Percentiles rank a stretch among this genome's conserved stretches.
These are phyloP conservation scores for Claviceps purpurea DNA, from an alignment of 2,329 filamentous ascomycete genomes.

Conservation along the genomic window DNA sequence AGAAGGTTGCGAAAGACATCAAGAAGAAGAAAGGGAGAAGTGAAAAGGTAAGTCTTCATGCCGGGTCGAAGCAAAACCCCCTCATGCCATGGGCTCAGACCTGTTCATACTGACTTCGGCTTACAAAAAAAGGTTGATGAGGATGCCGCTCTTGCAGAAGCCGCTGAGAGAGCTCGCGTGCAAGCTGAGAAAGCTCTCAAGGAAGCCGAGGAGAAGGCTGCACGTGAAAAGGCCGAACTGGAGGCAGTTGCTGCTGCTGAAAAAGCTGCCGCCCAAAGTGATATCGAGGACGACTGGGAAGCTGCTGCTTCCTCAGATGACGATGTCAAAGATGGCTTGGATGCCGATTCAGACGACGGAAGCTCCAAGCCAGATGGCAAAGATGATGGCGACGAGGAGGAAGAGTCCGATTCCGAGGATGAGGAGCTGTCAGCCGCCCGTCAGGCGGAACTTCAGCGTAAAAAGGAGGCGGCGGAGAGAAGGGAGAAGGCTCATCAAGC, in stretches of 20 bases:
- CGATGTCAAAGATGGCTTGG: constrained; percentile 89
- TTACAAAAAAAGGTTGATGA: constrained; percentile 48
- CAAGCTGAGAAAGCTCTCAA: constrained; percentile 56
- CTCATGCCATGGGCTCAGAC: background rate
- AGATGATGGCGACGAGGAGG: constrained; percentile 16
- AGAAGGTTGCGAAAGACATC: constrained; percentile 61
- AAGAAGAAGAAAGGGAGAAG: constrained; percentile 64
- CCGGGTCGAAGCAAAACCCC: background rate
- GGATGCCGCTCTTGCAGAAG: constrained; percentile 65
- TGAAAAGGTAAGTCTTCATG: constrained; percentile 32
- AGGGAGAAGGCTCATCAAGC: constrained; percentile 84
- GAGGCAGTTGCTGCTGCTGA: constrained; percentile 40
- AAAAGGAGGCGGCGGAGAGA: constrained; percentile 78
- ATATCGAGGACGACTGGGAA: constrained; percentile 78
- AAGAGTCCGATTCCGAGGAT: constrained; percentile 35
- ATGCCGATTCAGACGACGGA: constrained; percentile 70
- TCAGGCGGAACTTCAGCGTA: constrained; percentile 60
- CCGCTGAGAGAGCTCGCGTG: constrained; percentile 53
- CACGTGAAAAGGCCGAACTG: constrained; percentile 40
- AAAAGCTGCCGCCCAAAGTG: constrained; percentile 43
- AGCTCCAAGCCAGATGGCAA: constrained; percentile 15
- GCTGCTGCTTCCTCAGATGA: constrained; percentile 59
- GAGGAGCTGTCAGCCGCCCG: constrained; percentile 64
- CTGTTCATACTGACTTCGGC: constrained; percentile 1
- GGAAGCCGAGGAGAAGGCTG: constrained; percentile 48